Conservation (phyloP, 139 green algal genomes). For the Gonium pectorale region DNA sequence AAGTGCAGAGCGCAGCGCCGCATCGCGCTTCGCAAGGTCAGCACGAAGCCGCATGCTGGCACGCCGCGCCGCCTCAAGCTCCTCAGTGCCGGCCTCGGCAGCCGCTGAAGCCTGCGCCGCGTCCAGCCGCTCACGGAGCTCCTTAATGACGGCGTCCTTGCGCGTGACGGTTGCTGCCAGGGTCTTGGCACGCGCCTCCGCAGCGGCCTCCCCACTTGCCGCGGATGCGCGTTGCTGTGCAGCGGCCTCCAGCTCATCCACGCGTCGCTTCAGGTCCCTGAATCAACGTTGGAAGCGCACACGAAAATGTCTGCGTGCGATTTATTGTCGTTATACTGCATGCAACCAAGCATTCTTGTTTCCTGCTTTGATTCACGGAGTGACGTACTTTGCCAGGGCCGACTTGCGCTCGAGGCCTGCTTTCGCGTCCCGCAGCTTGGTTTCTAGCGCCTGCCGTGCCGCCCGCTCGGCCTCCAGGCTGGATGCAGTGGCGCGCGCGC, state of each 20-base stretch:
- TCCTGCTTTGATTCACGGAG: too few species aligned
- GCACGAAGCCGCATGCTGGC: constrained; percentile 22
- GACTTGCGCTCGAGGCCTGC: constrained; percentile 55
- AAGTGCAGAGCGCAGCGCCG: constrained; percentile 6
- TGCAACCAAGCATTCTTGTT: too few species aligned
- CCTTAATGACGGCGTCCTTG: constrained; percentile 61
- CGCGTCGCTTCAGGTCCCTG: constrained; percentile 49
- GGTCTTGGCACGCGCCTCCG: constrained; percentile 9
- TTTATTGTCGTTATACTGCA: too few species aligned
- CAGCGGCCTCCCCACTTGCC: not conserved
- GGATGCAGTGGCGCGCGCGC: not conserved
- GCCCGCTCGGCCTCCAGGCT: constrained; percentile 51
- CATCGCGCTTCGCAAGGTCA: constrained; percentile 45
- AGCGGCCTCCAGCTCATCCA: constrained; percentile 47
- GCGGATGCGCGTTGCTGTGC: constrained; percentile 16
- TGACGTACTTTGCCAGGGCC: constrained; percentile 52
- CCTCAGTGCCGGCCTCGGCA: constrained; percentile 13
- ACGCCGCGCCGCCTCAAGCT: constrained; percentile 41
- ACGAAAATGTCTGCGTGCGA: too few species aligned
- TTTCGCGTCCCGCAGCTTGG: constrained; percentile 54
- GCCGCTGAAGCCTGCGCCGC: constrained; percentile 9
- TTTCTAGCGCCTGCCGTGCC: constrained; percentile 44
- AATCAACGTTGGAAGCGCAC: too few species aligned
- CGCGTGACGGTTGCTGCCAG: constrained; percentile 51
- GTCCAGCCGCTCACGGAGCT: constrained; percentile 57